phyloP scores from a whole-genome alignment of 495 filamentous ascomycete genomes.

The Penicillium riverlandense region DNA sequence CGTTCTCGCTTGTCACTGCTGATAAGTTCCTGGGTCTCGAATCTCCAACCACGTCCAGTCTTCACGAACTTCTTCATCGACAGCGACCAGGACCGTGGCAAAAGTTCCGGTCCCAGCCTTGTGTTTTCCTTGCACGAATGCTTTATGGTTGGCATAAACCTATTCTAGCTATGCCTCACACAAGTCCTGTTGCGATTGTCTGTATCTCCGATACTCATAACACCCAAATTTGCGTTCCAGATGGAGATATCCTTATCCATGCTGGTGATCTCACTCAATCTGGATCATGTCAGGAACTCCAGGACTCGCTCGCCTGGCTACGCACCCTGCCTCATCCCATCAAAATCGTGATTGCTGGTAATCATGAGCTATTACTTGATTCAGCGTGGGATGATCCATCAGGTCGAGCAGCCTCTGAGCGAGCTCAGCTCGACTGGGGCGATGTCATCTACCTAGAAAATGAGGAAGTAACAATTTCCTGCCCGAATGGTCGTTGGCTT shows the following conservation, averaged over 20 bases:
- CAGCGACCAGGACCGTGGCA: conserved; percentile 12
- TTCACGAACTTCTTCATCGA: conserved; percentile 9
- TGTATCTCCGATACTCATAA: conserved; percentile 79
- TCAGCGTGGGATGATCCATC: conserved; percentile 14
- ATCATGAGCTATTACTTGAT: conserved; percentile 67
- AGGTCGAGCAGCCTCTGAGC: conserved; percentile 1
- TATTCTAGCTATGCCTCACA: conserved; percentile 9
- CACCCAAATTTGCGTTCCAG: conserved; percentile 43
- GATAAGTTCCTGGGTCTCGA: too few relatives aligned
- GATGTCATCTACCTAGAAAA: conserved; percentile 46
- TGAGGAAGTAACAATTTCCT: conserved; percentile 33
- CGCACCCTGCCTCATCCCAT: conserved; percentile 47
- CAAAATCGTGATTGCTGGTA: conserved; percentile 66
- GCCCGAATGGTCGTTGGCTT: conserved; percentile 42
- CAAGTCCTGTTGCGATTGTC: conserved; percentile 9
- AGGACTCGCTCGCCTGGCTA: conserved; percentile 60
- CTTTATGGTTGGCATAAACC: conserved; percentile 10
- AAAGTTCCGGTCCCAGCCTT: conserved; percentile 8
- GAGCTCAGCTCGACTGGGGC: conserved; percentile 31
- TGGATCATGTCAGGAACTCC: conserved; percentile 53
- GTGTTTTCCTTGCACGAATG: conserved; percentile 8
- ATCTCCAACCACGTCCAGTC: conserved; percentile 4
- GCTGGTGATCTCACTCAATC: conserved; percentile 65
- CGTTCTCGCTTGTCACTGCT: too few relatives aligned
- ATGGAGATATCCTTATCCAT: conserved; percentile 70